phyloP scores from a whole-genome alignment of 768 basidiomycete species.

The Candolleomyces eurysporus region DNA sequence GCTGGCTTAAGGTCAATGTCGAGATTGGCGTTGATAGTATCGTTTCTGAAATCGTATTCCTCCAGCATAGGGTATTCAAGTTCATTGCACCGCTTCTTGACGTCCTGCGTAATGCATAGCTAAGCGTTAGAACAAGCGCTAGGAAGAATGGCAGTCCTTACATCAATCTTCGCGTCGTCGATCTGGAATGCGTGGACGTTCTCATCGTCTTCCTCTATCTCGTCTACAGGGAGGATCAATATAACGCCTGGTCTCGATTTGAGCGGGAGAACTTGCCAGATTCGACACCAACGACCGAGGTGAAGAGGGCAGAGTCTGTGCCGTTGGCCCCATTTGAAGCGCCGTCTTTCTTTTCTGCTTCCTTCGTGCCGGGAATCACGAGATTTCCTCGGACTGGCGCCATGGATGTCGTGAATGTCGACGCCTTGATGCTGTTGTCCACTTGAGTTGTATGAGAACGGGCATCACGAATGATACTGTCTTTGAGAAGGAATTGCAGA shows the following conservation, averaged over 20 bases:
- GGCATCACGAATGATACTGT: conserved; percentile 80
- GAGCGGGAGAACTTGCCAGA: conserved; percentile 49
- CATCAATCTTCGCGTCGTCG: conserved; percentile 90
- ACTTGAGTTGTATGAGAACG: conserved; percentile 66
- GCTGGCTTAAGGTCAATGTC: conserved; percentile 99
- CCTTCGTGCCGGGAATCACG: conserved; percentile 84
- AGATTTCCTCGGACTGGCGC: conserved; percentile 81
- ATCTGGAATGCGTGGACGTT: conserved; percentile 98
- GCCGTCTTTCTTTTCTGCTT: conserved; percentile 62
- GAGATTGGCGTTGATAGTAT: conserved; percentile 92
- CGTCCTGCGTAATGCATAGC: conserved; percentile 53
- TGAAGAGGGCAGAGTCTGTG: conserved; percentile 80
- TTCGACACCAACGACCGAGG: conserved; percentile 95
- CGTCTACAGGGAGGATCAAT: conserved; percentile 51
- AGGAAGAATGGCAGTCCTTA: conserved; percentile 28
- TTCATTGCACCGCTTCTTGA: conserved; percentile 95
- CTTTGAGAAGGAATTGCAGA: conserved; percentile 82
- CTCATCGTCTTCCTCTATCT: conserved; percentile 97
- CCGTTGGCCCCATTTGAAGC: conserved; percentile 23
- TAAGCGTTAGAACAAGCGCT: background rate
- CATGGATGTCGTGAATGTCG: conserved; percentile 76
- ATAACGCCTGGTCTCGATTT: background rate
- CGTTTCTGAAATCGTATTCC: conserved; percentile 98
- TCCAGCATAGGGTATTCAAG: conserved; percentile 98
- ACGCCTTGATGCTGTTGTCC: conserved; percentile 75